Conservation (phyloP, 768 basidiomycete genomes). For the Imleria badia region DNA sequence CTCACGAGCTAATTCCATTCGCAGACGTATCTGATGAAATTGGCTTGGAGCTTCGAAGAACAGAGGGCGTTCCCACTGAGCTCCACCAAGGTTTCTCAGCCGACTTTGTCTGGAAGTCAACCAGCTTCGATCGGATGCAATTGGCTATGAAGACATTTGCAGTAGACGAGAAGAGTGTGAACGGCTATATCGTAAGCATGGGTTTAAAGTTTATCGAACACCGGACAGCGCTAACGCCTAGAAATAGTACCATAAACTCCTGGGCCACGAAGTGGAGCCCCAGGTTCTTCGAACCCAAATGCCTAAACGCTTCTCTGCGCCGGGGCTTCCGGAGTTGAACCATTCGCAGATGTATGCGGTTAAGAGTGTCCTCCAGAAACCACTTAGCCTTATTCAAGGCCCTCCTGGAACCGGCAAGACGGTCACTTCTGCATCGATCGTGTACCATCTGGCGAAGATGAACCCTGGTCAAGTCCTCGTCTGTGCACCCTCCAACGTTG, state of each 20-base stretch:
- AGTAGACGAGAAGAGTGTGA: conserved; percentile 98
- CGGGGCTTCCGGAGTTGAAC: conserved; percentile 95
- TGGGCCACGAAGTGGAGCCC: conserved; percentile 96
- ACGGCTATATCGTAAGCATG: conserved; percentile 89
- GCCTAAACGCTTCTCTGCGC: conserved; percentile 97
- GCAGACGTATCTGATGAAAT: conserved; percentile 99
- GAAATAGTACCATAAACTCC: conserved; percentile 90
- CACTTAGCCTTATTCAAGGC: conserved; percentile 95
- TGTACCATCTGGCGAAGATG: conserved; percentile 99
- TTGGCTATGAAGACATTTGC: conserved; percentile 99
- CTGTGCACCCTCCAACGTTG: conserved; percentile 98
- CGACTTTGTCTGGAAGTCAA: conserved; percentile 99
- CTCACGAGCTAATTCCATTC: conserved; percentile 7
- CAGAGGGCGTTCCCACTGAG: conserved; percentile 92
- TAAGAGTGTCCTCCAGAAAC: conserved; percentile 98
- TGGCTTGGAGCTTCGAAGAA: conserved; percentile 84
- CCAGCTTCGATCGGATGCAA: conserved; percentile 99
- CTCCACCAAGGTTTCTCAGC: conserved; percentile 93
- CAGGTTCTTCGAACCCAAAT: conserved; percentile 88
- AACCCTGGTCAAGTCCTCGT: conserved; percentile 99
- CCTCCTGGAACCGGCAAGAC: conserved; percentile 99
- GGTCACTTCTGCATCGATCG: conserved; percentile 97
- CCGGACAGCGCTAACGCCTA: conserved; percentile 1
- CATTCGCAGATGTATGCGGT: conserved; percentile 99
- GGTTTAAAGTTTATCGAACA: neutral